Evolutionary conservation across 352 stramenopile genomes (phyloP), one percentile per base, ranked within the genome.

Genomic region (Plasmopara viticola): DNA sequence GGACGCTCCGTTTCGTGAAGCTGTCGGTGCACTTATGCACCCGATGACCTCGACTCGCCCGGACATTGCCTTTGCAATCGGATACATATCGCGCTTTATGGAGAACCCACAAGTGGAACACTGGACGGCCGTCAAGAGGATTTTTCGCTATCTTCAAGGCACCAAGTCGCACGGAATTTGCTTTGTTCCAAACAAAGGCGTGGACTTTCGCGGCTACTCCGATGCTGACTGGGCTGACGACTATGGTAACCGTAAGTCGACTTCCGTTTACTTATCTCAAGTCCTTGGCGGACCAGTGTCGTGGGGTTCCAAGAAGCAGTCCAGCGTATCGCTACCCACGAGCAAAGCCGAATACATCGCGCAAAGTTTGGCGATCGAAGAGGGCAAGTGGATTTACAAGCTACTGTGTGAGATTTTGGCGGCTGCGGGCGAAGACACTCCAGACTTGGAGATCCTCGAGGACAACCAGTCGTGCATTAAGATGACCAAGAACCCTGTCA

Each of bases 31-130:
- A 1, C 49, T 63, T 1, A 63, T 58, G 44, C 44, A 63, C 31
- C 39, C 55, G 44, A 64, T 64, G 45, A 56, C 50, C 9, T 28
- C 49, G 8, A 53, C 55, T 37, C 56, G 38, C 2, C 56, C 56
- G 35, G 49, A 58, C 15, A 58, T 62, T 31, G 48, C 44, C 6
- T 62, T 44, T 5, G 54, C 41, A 0, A 47, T 56, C 0, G 42
- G 46, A 0, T 63, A 58, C 15, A 39, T 64, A 0, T 51, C 56
- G 15, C 49, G 57, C 28, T 64, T 60, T 47, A 56, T 64, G 20
- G 46, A 17, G 53, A 14, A 64, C 52, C 41, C 33, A 0, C 51
- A 64, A 53, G 45, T 46, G 0, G 40, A 64, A 9, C 51, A 63
- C 31, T 63, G 49, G 44, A 39, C 34, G 45, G 45, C 38, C 28